Evolutionary conservation across 305 asterid genomes (phyloP).

Genomic region (Andrographis paniculata): DNA sequence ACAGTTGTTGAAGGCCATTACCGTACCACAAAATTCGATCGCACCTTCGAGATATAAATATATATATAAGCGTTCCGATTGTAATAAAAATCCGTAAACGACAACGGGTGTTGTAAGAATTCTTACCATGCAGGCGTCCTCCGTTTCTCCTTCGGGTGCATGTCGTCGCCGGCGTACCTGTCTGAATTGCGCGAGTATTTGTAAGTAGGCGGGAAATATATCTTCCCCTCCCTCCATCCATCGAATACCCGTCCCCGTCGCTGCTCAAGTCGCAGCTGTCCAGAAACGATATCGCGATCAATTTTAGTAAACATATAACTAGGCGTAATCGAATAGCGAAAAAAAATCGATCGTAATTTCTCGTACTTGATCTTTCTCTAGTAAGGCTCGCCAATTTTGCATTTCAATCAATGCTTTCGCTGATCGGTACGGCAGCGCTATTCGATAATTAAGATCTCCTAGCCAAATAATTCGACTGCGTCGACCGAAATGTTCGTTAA

Average conservation of each 20-base stretch:
- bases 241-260: constrained; percentile 85
- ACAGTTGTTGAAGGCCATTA: constrained; percentile 78
- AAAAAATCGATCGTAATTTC: constrained; percentile 7
- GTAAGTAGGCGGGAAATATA: constrained; percentile 95
- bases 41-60: constrained; percentile 50
- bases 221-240: constrained; percentile 96
- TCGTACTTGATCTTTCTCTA: constrained; percentile 87
- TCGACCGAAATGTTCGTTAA: no score
- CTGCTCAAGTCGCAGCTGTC: constrained; percentile 77
- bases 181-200: constrained; percentile 91
- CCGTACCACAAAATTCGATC: constrained; percentile 95
- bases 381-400: constrained; percentile 97
- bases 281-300: constrained; percentile 14
- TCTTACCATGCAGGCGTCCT: constrained; percentile 94
- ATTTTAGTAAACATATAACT: constrained; percentile 15
- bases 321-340: no score
- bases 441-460: constrained; percentile 92
- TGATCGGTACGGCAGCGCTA: constrained; percentile 86
- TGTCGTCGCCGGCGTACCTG: no score
- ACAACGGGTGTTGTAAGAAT: constrained; percentile 3
- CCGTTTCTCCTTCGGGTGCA: constrained; percentile 96
- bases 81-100: background rate
- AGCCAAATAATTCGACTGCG: constrained; percentile 90
- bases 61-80: background rate
- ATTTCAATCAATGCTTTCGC: constrained; percentile 95